Evolutionary conservation across 1,284 basidiomycete genomes (phyloP).

Genomic region (Melampsora abietis-canadensis): DNA sequence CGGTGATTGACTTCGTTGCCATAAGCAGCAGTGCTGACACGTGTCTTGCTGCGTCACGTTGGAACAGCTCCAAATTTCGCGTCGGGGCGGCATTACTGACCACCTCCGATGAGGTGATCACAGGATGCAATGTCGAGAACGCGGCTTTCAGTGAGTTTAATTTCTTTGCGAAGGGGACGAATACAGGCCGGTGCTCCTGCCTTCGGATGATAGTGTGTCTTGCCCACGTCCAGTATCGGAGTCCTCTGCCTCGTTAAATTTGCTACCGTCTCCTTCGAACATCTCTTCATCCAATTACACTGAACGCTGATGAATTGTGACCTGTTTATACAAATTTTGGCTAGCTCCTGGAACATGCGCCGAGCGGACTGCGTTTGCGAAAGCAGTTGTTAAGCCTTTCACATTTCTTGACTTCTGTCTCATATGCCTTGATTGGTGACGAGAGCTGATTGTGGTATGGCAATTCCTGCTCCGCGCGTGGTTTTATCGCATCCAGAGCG

Average conservation of each 20-base stretch:
- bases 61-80: constrained; percentile 67
- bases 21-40: not conserved
- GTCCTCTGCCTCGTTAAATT: no score
- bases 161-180: no score
- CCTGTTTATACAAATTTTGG: no score
- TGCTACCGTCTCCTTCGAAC: no score
- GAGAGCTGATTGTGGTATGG: no score
- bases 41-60: not conserved
- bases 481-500: constrained; percentile 17
- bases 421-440: no score
- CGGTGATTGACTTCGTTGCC: not conserved
- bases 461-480: no score
- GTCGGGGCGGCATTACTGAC: constrained; percentile 79
- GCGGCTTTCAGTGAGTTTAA: constrained; percentile 70
- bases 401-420: not conserved
- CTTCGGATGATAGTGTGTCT: no score
- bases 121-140: constrained; percentile 84
- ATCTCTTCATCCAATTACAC: no score
- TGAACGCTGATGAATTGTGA: no score
- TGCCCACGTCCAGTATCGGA: no score
- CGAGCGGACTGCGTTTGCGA: constrained; percentile 41
- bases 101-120: constrained; percentile 67
- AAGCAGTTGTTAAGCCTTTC: constrained; percentile 29
- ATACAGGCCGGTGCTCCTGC: no score
- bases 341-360: constrained; percentile 42